Evolutionary conservation across 2,329 filamentous ascomycete species (phyloP), one percentile per base, ranked within the genome.

Genomic region (Talaromyces amestolkiae): DNA sequence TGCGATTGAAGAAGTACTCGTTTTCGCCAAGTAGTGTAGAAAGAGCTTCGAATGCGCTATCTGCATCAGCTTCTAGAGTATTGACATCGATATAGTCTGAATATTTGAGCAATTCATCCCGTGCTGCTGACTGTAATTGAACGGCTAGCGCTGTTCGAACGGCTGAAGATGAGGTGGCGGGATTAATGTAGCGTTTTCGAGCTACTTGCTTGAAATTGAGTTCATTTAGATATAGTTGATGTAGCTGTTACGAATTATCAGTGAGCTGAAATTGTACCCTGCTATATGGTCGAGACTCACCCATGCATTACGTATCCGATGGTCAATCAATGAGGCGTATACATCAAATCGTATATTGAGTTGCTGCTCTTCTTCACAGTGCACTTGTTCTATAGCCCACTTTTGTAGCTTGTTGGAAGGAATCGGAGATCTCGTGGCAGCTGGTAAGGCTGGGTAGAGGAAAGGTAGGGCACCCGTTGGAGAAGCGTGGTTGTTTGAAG

Each of bases 401-500:
- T 86, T 86, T 67, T 88, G 85, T 58, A 96, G 81, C 71, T 89
- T 91, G 69, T 81, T 85, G 2, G 89, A 86, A 0, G 87, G 78
- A 3, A 93, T 79, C 2, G 86, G 84, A 67, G 71, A 72, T 62
- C 69, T 73, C 8, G 78, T 73, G 61, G 79, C 77, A 33, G 77
- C 68, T 59, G 79, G 77, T 37, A 81, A 71, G 15, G 70, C 75
- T 10, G 91, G 89, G 9, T 94, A 84, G 51, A 99, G 84, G 79
- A 96, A 98, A 0, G 95, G 95, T 15, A 98, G 84, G n/a, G 89
- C 84, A 65, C 94, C 93, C 24, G 89, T 90, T 0, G 94, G 94
- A 2, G 93, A 97, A 61, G 94, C 93, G 81, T 98, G 95, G 77
- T 98, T 98, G 71, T 87, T 96, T 3, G 93, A 96, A 4, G 91